Percentiles rank a stretch among this genome's conserved stretches.
phyloP scores from a whole-genome alignment of 1,139 yeast species.

The Suhomyces taliae region DNA sequence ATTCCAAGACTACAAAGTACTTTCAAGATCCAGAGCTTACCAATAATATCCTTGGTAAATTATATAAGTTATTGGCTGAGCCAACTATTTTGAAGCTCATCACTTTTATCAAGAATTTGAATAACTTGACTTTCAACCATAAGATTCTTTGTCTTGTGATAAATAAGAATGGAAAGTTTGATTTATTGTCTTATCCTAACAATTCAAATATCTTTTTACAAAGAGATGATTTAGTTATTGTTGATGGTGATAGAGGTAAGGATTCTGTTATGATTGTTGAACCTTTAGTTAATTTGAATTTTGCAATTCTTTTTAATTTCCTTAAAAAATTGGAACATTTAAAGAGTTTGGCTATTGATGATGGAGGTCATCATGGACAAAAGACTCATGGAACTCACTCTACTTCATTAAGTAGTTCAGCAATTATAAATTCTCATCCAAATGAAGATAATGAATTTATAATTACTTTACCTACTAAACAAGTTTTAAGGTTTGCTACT shows the following conservation, averaged over 20 bases:
- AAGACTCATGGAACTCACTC: conserved; percentile 41
- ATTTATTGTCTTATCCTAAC: conserved; percentile 44
- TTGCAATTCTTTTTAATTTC: conserved; percentile 77
- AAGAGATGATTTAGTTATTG: conserved; percentile 46
- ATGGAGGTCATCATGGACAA: conserved; percentile 13
- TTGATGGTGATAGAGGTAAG: conserved; percentile 53
- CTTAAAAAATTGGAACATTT: conserved; percentile 75
- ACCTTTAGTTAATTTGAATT: conserved; percentile 43
- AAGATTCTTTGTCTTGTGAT: conserved; percentile 49
- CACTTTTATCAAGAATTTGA: conserved; percentile 43
- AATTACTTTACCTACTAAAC: conserved; percentile 49
- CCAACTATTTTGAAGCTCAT: conserved; percentile 37
- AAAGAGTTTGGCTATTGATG: conserved; percentile 61
- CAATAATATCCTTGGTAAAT: conserved; percentile 33
- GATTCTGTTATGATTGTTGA: conserved; percentile 52
- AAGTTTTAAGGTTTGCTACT: conserved; percentile 50
- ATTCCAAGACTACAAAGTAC: conserved; percentile 44
- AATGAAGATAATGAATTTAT: conserved; percentile 48
- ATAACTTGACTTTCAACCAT: conserved; percentile 44
- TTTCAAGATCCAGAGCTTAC: conserved; percentile 43
- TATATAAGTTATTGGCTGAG: conserved; percentile 31
- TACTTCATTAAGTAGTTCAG: conserved; percentile 37
- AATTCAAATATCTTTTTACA: conserved; percentile 56
- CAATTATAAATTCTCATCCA: conserved; percentile 40
- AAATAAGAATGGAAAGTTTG: conserved; percentile 59